These are phyloP conservation scores for Fusarium sambucinum DNA, from an alignment of 2,329 filamentous ascomycete genomes.

Conservation along the genomic window DNA sequence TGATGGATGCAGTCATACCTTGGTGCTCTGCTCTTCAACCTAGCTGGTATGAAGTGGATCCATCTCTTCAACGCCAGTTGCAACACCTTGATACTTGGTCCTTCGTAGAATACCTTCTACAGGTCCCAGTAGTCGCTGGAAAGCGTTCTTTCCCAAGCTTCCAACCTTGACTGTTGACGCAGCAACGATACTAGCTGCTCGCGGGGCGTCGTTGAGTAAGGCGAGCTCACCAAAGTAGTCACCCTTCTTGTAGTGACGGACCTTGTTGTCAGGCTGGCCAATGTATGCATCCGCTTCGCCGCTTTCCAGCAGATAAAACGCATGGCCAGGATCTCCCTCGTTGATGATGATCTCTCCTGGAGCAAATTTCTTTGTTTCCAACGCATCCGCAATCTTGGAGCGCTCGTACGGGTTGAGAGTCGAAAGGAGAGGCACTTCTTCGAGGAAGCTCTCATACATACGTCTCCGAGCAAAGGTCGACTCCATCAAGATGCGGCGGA, in stretches of 20 bases:
- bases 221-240: constrained; percentile 98
- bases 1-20: background rate
- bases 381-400: constrained; percentile 95
- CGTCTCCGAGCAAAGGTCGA: constrained; percentile 94
- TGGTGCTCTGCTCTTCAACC: constrained; percentile 2
- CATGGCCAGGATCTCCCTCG: constrained; percentile 90
- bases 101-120: constrained; percentile 95
- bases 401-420: constrained; percentile 91
- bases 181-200: constrained; percentile 88
- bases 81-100: constrained; percentile 71
- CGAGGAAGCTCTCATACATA: constrained; percentile 97
- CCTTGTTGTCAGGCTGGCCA: constrained; percentile 73
- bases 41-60: constrained; percentile 69
- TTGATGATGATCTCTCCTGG: constrained; percentile 85
- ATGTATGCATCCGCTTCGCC: constrained; percentile 91
- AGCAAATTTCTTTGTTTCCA: constrained; percentile 90
- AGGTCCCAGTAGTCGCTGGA: constrained; percentile 91
- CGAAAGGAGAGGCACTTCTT: constrained; percentile 88
- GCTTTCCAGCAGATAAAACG: constrained; percentile 90
- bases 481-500: constrained; percentile 98
- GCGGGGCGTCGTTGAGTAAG: constrained; percentile 90
- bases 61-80: constrained; percentile 73
- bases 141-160: constrained; percentile 90
- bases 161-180: constrained; percentile 92
- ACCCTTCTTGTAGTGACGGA: constrained; percentile 88